Evolutionary conservation across 2,329 filamentous ascomycete species (phyloP).

Genomic region (Colletotrichum horii): DNA sequence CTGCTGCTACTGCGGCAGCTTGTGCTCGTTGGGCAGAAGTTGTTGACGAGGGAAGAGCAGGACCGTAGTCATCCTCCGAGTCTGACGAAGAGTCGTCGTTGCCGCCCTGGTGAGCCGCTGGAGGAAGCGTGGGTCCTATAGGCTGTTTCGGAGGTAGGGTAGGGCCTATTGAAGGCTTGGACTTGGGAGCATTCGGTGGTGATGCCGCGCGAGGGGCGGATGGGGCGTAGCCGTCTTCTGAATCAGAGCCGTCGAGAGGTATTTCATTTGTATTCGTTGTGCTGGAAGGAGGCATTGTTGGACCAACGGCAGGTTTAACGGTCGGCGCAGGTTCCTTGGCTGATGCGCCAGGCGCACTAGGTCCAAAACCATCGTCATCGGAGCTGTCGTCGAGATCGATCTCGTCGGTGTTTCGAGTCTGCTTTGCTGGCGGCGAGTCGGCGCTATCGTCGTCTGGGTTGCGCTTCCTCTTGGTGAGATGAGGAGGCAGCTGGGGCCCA

Average conservation of each 20-base stretch:
- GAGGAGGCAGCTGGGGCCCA: conserved; percentile 73
- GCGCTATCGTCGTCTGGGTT: conserved; percentile 46
- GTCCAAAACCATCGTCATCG: conserved; percentile 49
- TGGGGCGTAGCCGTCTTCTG: conserved; percentile 36
- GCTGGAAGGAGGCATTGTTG: conserved; percentile 27
- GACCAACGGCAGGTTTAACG: conserved; percentile 27
- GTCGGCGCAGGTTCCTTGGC: background rate
- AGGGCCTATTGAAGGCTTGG: conserved; percentile 28
- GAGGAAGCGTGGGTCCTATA: conserved; percentile 49
- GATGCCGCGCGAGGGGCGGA: conserved; percentile 23
- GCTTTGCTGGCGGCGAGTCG: conserved; percentile 50
- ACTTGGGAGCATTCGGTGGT: conserved; percentile 16
- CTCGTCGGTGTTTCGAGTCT: conserved; percentile 56
- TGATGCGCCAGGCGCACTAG: conserved; percentile 31
- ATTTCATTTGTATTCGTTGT: conserved; percentile 46
- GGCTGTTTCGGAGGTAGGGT: conserved; percentile 34
- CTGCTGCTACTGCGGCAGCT: conserved; percentile 42
- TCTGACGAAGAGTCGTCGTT: conserved; percentile 39
- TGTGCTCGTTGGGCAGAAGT: conserved; percentile 25
- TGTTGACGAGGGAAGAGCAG: conserved; percentile 56
- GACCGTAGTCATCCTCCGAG: conserved; percentile 62
- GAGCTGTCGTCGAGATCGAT: conserved; percentile 48
- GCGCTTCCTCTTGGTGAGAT: conserved; percentile 69
- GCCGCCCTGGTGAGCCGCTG: conserved; percentile 39
- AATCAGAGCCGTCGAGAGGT: conserved; percentile 38